Evolutionary conservation across 2,329 filamentous ascomycete genomes (phyloP), one percentile per base, ranked within the genome.

Genomic region (Apiospora pterosperma): DNA sequence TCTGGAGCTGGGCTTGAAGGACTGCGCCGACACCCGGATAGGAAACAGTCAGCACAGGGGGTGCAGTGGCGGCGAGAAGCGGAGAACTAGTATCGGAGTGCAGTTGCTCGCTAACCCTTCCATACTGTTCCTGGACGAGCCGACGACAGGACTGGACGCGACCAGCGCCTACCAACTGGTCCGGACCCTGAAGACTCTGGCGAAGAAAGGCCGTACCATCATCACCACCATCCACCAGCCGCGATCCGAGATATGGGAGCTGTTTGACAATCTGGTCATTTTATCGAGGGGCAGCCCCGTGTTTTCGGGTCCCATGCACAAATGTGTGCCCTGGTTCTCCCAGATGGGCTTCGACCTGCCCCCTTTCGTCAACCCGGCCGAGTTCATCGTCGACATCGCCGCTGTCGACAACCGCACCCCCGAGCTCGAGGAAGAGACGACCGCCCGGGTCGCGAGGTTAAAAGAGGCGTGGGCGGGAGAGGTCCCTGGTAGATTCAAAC

Each of bases 51-150:
- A 85, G 61, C 89, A 92, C 70, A 89, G 91, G 58, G 91, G 91
- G 0, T 93, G 91, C 71, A 93, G 90, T 58, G 91, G 92, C 0
- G 92, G 91, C 3, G 92, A 94, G 75, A 93, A 93, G 79, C 82
- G 91, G 67, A 81, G 91, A 36, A 90, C 90, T 0, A 92, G 90
- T 67, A 91, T 94, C 59, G 91, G 90, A 2, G 90, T 94, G 5
- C 91, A 93, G 75, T 81, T 94, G 64, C 80, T 94, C n/a, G 88
- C 90, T 5, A 94, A 93, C 72, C 91, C 92, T 1, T 92, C 90
- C 6, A 84, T 94, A 1, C 78, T 94, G 7, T 93, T 92, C 74
- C 83, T 93, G 25, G 92, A 95, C 71, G 92, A 94, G 70, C 91
- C 91, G 0, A 94, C 92, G 0, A 93, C 91, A 1, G 90, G 90